Percentiles rank a stretch among this genome's conserved stretches.
Conservation (phyloP, 257 asterid species). For the Nicotiana attenuata region DNA sequence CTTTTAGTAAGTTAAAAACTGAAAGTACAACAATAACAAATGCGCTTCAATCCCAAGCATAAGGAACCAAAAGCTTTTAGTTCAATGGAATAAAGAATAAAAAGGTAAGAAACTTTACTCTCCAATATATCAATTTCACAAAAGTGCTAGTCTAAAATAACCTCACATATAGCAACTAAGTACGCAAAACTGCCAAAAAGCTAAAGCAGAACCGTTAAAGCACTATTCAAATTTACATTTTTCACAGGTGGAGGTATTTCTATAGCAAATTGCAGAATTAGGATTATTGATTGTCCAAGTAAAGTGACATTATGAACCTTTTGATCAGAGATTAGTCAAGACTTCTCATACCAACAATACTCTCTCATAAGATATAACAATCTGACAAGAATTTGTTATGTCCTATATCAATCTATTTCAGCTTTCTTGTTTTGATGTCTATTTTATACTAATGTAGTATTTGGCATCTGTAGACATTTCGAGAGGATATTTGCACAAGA, state of each 20-base stretch:
- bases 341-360: no score
- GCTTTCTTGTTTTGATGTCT: slow-evolving; percentile 28
- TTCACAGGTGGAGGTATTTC: not conserved
- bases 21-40: not conserved
- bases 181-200: not conserved
- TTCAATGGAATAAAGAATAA: not conserved
- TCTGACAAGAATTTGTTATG: not conserved
- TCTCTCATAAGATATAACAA: no score
- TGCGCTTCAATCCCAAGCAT: not conserved
- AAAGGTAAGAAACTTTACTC: not conserved
- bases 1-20: not conserved
- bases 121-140: not conserved
- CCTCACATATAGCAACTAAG: not conserved
- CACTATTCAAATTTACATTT: not conserved
- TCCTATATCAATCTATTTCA: not conserved
- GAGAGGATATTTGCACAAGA: slow-evolving; percentile 80
- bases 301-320: not conserved
- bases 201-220: not conserved
- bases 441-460: slow-evolving; percentile 46
- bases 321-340: not conserved
- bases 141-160: not conserved
- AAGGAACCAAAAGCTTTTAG: not conserved
- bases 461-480: slow-evolving; percentile 58
- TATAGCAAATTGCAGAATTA: not conserved
- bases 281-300: not conserved